Conservation (phyloP, 805 yeast species). For the Yarrowia sp. region DNA sequence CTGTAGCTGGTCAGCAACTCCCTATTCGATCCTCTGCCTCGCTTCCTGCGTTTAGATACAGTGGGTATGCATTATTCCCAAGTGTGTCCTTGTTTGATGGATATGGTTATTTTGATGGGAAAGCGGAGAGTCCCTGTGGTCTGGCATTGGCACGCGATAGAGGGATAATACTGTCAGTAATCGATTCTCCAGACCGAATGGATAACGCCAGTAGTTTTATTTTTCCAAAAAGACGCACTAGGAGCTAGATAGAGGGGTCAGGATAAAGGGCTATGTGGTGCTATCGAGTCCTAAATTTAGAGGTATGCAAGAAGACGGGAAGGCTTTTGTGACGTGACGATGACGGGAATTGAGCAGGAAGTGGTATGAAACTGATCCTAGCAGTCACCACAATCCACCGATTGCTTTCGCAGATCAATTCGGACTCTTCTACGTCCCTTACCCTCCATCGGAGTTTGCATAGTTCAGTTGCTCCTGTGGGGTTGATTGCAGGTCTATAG, state of each 20-base stretch:
- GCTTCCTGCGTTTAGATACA: not conserved
- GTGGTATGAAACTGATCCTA: no score
- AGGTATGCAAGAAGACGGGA: no score
- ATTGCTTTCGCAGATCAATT: no score
- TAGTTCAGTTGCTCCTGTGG: not conserved
- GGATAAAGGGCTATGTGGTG: no score
- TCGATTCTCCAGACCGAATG: not conserved
- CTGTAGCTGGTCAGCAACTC: not conserved
- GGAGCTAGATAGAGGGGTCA: no score
- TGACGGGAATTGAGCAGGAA: no score
- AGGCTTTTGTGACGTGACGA: no score
- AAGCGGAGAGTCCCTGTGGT: no score
- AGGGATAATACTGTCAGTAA: not conserved
- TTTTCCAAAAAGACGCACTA: no score
- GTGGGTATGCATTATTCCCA: not conserved
- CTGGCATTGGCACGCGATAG: not conserved
- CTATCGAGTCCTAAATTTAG: no score
- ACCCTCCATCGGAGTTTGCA: not conserved
- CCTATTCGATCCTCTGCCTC: not conserved
- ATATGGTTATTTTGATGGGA: not conserved
- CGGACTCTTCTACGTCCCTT: no score
- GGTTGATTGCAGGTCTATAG: slow-evolving; percentile 6
- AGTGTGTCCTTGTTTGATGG: not conserved
- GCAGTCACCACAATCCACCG: no score
- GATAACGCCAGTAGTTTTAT: not conserved